phyloP scores from a whole-genome alignment of 108 stramenopile species.

The Skeletonema costatum region DNA sequence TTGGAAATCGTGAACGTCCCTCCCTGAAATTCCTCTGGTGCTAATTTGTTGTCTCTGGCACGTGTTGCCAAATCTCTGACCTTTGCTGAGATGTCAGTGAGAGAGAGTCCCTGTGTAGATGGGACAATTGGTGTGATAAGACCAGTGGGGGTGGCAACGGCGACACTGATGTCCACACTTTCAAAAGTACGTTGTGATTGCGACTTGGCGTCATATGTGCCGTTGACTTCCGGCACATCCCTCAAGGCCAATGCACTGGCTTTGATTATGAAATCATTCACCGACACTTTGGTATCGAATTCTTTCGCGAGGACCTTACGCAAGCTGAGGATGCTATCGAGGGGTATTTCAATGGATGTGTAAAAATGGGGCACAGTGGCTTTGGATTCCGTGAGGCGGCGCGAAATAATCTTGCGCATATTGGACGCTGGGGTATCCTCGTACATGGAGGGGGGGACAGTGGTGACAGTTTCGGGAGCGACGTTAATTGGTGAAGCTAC shows the following conservation, averaged over 20 bases:
- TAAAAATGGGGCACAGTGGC: conserved; percentile 97
- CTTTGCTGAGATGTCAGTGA: conserved; percentile 84
- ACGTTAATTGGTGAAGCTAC: conserved; percentile 45
- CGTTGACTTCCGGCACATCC: conserved; percentile 96
- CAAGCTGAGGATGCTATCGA: conserved; percentile 86
- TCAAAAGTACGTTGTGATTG: conserved; percentile 58
- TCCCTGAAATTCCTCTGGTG: conserved; percentile 96
- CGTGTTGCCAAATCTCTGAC: conserved; percentile 87
- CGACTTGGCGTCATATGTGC: conserved; percentile 53
- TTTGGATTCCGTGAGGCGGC: conserved; percentile 96
- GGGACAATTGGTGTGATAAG: conserved; percentile 96
- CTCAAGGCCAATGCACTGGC: conserved; percentile 95
- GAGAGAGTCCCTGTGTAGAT: conserved; percentile 76
- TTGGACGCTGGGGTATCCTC: conserved; percentile 55
- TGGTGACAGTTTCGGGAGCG: conserved; percentile 54
- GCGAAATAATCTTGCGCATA: conserved; percentile 96
- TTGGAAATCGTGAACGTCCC: conserved; percentile 98
- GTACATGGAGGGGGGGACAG: conserved; percentile 43
- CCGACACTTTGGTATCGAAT: conserved; percentile 85
- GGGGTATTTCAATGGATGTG: conserved; percentile 84
- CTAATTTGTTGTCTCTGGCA: conserved; percentile 83
- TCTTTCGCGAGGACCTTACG: conserved; percentile 81
- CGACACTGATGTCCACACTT: conserved; percentile 95
- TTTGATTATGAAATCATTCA: conserved; percentile 98
- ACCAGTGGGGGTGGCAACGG: conserved; percentile 96